Evolutionary conservation across 176 grass and related monocot genomes (phyloP).

Genomic region (Carex myosuroides): DNA sequence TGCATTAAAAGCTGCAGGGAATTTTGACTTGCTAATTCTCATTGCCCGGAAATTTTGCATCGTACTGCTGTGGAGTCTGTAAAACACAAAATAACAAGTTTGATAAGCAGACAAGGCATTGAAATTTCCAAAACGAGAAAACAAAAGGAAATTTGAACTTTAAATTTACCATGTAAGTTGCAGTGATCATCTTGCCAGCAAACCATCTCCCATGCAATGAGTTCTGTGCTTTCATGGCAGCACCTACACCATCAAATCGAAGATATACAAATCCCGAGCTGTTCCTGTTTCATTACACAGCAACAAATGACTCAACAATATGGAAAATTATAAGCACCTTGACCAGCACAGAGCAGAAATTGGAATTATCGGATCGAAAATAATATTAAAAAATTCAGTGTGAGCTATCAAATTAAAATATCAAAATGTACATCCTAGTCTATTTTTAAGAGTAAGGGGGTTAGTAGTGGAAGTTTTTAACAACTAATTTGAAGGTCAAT

Average conservation of each 20-base stretch:
- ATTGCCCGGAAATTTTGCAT: slow-evolving; percentile 59
- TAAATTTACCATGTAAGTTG: slow-evolving; percentile 65
- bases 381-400: neutral
- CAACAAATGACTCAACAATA: neutral
- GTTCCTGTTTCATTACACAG: slow-evolving; percentile 35
- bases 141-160: neutral
- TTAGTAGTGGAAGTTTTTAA: neutral
- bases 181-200: slow-evolving; percentile 97
- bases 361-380: neutral
- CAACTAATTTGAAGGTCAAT: neutral
- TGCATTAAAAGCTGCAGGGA: neutral
- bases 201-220: slow-evolving; percentile 97
- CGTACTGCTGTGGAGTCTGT: slow-evolving; percentile 63
- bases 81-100: slow-evolving; percentile 22
- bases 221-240: slow-evolving; percentile 65
- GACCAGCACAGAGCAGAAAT: neutral
- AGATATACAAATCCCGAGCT: slow-evolving; percentile 81
- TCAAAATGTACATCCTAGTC: neutral
- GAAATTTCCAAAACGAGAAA: neutral
- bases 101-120: neutral
- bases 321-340: neutral
- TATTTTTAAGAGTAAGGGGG: neutral
- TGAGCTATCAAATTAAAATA: neutral
- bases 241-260: slow-evolving; percentile 56
- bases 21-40: neutral